Evolutionary conservation across 371 early-diverging fungal species (phyloP).

Genomic region (Modicella reniformis): DNA sequence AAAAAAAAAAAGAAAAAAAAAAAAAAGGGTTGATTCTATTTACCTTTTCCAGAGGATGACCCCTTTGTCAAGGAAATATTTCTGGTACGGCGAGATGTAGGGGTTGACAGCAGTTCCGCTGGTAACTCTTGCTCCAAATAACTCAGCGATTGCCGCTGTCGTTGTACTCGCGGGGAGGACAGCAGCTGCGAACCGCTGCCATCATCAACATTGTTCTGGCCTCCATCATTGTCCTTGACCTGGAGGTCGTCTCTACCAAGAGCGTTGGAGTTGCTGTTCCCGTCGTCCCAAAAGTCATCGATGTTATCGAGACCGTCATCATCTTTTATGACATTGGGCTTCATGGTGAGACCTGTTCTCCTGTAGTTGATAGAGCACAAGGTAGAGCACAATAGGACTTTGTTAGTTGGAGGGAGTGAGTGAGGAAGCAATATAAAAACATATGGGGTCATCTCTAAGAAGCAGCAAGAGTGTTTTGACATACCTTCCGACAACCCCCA

Average conservation of each 20-base stretch:
- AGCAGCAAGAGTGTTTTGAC: not conserved
- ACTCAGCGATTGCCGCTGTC: not conserved
- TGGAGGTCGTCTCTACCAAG: not conserved
- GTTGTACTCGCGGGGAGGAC: not conserved
- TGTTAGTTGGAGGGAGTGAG: not conserved
- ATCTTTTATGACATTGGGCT: slow-evolving; percentile 47
- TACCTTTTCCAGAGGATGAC: not conserved
- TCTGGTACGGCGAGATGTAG: slow-evolving; percentile 36
- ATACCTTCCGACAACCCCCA: slow-evolving; percentile 54
- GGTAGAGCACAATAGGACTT: not conserved
- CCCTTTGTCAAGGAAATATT: slow-evolving; percentile 24
- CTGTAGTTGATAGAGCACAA: slow-evolving; percentile 9
- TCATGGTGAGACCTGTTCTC: slow-evolving; percentile 52
- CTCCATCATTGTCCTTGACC: not conserved
- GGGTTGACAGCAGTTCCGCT: slow-evolving; percentile 36
- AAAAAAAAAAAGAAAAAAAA: too few relatives aligned
- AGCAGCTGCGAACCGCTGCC: too few relatives aligned
- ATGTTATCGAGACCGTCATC: slow-evolving; percentile 51
- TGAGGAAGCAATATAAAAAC: not conserved
- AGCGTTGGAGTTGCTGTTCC: not conserved
- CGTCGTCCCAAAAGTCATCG: slow-evolving; percentile 52
- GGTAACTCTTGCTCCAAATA: slow-evolving; percentile 42
- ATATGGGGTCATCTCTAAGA: not conserved
- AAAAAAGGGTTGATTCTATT: too few relatives aligned
- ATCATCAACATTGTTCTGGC: not conserved